phyloP scores from a whole-genome alignment of 2,329 filamentous ascomycete genomes.

The Pseudonectria buxi region DNA sequence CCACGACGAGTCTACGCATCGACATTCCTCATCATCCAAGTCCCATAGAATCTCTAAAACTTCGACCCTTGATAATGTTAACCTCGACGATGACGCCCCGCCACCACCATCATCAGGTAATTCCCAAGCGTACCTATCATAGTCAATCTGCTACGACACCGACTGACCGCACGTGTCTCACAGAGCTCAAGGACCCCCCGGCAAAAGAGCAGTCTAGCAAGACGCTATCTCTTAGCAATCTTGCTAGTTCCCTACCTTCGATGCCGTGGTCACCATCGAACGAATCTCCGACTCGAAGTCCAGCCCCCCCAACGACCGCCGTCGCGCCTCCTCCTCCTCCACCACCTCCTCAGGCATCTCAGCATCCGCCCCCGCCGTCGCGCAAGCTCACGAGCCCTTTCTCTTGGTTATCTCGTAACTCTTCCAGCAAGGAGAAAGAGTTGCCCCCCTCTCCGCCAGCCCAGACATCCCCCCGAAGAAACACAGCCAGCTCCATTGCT shows the following conservation, averaged over 20 bases:
- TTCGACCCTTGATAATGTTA: conserved; percentile 54
- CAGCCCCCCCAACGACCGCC: conserved; percentile 27
- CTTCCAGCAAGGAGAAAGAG: conserved; percentile 51
- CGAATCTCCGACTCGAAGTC: conserved; percentile 41
- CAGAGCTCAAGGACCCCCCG: conserved; percentile 27
- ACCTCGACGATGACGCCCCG: conserved; percentile 53
- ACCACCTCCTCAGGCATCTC: conserved; percentile 25
- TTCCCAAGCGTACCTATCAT: not conserved
- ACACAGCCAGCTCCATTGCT: conserved; percentile 73
- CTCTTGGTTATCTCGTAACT: conserved; percentile 70
- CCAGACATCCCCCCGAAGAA: conserved; percentile 46
- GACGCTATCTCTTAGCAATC: conserved; percentile 59
- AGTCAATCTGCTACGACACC: not conserved
- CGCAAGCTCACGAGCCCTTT: conserved; percentile 86
- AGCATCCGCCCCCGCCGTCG: conserved; percentile 30
- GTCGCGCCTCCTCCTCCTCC: conserved; percentile 26
- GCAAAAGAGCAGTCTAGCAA: conserved; percentile 40
- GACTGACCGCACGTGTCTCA: conserved; percentile 14
- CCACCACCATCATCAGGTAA: conserved; percentile 27
- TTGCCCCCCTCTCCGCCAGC: conserved; percentile 47
- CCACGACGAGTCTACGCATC: conserved; percentile 11
- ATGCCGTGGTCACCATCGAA: conserved; percentile 64
- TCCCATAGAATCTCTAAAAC: conserved; percentile 41
- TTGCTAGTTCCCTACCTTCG: conserved; percentile 65
- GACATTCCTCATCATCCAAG: conserved; percentile 31